phyloP scores from a whole-genome alignment of 2,329 filamentous ascomycete genomes.

The Pochonia chlamydosporia region DNA sequence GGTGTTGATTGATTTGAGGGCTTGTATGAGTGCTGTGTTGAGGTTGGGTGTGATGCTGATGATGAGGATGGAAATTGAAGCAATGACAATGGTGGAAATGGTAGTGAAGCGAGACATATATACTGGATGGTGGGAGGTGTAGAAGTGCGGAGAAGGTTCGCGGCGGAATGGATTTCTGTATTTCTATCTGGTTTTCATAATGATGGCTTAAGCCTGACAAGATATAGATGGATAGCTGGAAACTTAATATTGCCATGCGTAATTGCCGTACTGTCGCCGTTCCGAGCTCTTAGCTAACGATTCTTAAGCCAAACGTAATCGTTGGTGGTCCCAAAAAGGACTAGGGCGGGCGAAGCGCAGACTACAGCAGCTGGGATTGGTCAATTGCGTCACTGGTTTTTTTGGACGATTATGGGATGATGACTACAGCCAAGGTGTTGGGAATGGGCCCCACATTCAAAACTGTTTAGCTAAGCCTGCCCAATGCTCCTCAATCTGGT shows the following conservation, averaged over 20 bases:
- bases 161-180: slow-evolving; percentile 9
- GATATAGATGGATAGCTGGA: not conserved
- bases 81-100: slow-evolving; percentile 28
- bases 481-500: no score
- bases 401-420: not conserved
- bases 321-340: not conserved
- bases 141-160: slow-evolving; percentile 21
- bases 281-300: slow-evolving; percentile 7
- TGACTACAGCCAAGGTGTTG: not conserved
- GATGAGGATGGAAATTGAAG: slow-evolving; percentile 32
- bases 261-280: not conserved
- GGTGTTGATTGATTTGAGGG: slow-evolving; percentile 8
- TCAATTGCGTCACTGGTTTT: not conserved
- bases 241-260: not conserved
- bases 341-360: not conserved
- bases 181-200: not conserved
- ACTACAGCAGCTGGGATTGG: not conserved
- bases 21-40: slow-evolving; percentile 10
- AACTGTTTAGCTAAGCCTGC: not conserved
- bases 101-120: slow-evolving; percentile 33
- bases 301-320: slow-evolving; percentile 8
- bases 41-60: slow-evolving; percentile 16
- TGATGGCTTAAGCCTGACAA: slow-evolving; percentile 10
- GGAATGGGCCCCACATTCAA: not conserved
- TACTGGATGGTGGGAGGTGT: slow-evolving; percentile 14